Conservation (phyloP, 169 alveolate genomes). For the Cryptosporidium ryanae region DNA sequence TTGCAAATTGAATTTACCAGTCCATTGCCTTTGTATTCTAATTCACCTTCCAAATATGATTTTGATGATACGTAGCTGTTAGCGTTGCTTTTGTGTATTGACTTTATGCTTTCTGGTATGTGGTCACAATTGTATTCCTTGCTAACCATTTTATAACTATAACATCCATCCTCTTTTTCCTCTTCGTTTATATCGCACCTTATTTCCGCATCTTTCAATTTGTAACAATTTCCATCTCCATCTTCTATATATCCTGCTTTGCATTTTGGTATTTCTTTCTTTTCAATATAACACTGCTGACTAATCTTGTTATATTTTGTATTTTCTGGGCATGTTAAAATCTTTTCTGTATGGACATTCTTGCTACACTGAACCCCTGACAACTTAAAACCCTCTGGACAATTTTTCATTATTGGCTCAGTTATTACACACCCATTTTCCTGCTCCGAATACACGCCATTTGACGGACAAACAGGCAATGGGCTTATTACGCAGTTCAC, state of each 20-base stretch:
- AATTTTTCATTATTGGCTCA: conserved; percentile 34
- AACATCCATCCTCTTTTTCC: conserved; percentile 58
- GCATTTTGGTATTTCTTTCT: conserved; percentile 31
- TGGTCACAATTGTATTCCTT: conserved; percentile 47
- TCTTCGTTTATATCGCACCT: conserved; percentile 26
- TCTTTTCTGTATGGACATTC: conserved; percentile 58
- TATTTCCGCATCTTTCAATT: conserved; percentile 55
- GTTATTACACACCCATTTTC: conserved; percentile 65
- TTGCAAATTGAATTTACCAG: conserved; percentile 23
- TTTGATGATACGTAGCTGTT: conserved; percentile 19
- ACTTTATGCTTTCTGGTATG: conserved; percentile 20
- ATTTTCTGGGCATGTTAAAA: conserved; percentile 50
- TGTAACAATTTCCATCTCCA: conserved; percentile 63
- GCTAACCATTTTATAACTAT: conserved; percentile 10
- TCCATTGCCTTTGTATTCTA: conserved; percentile 51
- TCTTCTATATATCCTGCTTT: conserved; percentile 52
- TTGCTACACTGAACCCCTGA: conserved; percentile 54
- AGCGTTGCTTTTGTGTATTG: conserved; percentile 1
- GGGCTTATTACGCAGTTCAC: conserved; percentile 40
- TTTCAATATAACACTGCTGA: conserved; percentile 47
- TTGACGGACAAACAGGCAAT: conserved; percentile 47
- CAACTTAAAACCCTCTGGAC: conserved; percentile 50
- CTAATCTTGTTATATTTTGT: conserved; percentile 33
- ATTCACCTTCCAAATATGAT: conserved; percentile 50
- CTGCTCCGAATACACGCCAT: conserved; percentile 60